These are phyloP conservation scores for Lasiosphaeria hispida DNA, from an alignment of 495 filamentous ascomycete species.

Conservation along the genomic window DNA sequence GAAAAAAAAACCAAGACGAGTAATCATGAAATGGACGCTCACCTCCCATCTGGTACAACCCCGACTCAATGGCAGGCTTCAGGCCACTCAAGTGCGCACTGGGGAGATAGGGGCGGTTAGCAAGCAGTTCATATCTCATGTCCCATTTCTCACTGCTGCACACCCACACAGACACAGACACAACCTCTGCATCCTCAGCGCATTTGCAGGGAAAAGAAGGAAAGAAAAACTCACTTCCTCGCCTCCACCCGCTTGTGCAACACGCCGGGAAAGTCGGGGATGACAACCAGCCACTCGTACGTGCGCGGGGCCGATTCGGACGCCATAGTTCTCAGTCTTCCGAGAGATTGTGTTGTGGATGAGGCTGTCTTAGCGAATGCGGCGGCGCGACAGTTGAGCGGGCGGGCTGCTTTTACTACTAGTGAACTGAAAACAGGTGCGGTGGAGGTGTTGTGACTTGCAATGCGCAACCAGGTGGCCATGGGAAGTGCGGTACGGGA, in stretches of 20 bases:
- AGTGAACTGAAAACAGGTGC: neutral
- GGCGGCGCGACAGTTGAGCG: too few species aligned
- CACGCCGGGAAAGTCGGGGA: conserved; percentile 72
- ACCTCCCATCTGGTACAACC: conserved; percentile 59
- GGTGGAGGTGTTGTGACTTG: neutral
- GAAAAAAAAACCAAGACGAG: neutral
- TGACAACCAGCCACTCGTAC: conserved; percentile 82
- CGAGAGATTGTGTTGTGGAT: neutral
- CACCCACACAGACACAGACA: too few species aligned
- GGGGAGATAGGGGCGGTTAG: conserved; percentile 4
- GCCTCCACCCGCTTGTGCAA: conserved; percentile 68
- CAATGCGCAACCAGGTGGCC: neutral
- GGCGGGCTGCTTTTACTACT: too few species aligned
- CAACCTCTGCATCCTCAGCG: neutral
- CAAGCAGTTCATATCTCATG: neutral
- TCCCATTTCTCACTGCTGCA: neutral
- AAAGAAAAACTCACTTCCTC: conserved; percentile 56
- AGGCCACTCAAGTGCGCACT: conserved; percentile 59
- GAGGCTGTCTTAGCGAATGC: neutral
- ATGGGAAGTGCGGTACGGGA: neutral
- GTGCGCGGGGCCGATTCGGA: conserved; percentile 30
- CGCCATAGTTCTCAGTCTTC: conserved; percentile 39
- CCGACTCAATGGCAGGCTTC: conserved; percentile 40
- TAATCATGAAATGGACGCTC: conserved; percentile 8
- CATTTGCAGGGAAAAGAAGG: neutral